Percentiles rank a stretch among this genome's conserved stretches.
Conservation (phyloP, 1,284 basidiomycete genomes). For the Tremellales sp. region DNA sequence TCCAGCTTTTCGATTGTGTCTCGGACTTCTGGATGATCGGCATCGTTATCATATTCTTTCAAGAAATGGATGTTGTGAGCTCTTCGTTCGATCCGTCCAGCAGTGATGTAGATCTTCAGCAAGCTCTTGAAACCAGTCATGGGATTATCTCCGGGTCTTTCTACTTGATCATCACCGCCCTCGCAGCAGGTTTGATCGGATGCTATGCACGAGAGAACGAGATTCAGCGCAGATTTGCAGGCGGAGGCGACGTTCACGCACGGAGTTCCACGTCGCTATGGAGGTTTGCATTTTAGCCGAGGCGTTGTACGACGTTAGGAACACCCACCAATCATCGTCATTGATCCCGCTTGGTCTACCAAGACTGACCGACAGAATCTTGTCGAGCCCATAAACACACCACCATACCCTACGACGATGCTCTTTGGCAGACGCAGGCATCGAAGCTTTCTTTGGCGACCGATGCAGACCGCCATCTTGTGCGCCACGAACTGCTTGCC, state of each 20-base stretch:
- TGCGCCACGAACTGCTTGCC: constrained; percentile 72
- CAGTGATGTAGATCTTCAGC: constrained; percentile 7
- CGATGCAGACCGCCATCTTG: constrained; percentile 74
- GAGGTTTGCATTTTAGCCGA: background rate
- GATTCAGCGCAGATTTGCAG: too few species aligned
- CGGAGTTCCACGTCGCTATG: constrained; percentile 10
- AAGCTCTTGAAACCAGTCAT: constrained; percentile 9
- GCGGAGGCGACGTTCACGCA: background rate
- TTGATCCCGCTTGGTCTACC: constrained; percentile 13
- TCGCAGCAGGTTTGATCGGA: constrained; percentile 5
- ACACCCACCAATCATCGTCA: constrained; percentile 14
- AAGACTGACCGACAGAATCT: constrained; percentile 12
- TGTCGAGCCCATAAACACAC: constrained; percentile 16
- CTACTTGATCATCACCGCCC: background rate
- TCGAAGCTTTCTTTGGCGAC: constrained; percentile 4
- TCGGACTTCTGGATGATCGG: constrained; percentile 3
- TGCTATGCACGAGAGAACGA: background rate
- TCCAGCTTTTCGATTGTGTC: constrained; percentile 7
- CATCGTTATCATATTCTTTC: constrained; percentile 9
- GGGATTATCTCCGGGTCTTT: constrained; percentile 4
- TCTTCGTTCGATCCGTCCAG: constrained; percentile 7
- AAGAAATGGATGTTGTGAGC: constrained; percentile 10
- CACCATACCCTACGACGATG: constrained; percentile 15
- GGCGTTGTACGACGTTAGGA: background rate
- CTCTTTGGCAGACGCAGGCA: constrained; percentile 6